These are phyloP conservation scores for Neopestalotiopsis clavispora DNA, from an alignment of 2,329 filamentous ascomycete species.

Conservation along the genomic window DNA sequence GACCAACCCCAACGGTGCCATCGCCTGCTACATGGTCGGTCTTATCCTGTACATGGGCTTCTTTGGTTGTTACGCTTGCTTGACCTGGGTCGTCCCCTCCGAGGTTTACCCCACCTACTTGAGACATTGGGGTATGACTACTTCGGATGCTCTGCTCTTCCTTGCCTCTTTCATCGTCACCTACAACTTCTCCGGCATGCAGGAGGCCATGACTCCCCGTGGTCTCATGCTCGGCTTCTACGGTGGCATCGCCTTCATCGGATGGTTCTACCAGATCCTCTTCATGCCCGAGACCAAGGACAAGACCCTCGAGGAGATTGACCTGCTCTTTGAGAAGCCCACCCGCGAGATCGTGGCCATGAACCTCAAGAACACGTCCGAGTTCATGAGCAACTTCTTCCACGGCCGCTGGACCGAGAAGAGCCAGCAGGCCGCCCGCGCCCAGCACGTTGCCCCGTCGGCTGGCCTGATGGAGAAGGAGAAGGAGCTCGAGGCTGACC, in stretches of 20 bases:
- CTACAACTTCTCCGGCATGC: slow-evolving; percentile 77
- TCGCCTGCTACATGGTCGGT: slow-evolving; percentile 70
- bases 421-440: neutral
- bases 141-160: slow-evolving; percentile 71
- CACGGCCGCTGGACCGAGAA: slow-evolving; percentile 20
- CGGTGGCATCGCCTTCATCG: slow-evolving; percentile 72
- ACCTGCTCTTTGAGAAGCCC: slow-evolving; percentile 67
- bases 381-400: slow-evolving; percentile 22
- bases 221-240: slow-evolving; percentile 74
- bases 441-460: neutral
- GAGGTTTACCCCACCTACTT: slow-evolving; percentile 78
- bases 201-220: slow-evolving; percentile 67
- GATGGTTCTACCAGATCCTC: slow-evolving; percentile 73
- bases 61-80: slow-evolving; percentile 68
- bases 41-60: slow-evolving; percentile 71
- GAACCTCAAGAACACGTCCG: slow-evolving; percentile 49
- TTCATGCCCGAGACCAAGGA: slow-evolving; percentile 81
- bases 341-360: slow-evolving; percentile 66
- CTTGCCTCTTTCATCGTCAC: slow-evolving; percentile 75
- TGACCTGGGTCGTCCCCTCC: slow-evolving; percentile 70
- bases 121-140: slow-evolving; percentile 75
- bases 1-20: slow-evolving; percentile 50
- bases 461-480: slow-evolving; percentile 7
- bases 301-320: slow-evolving; percentile 72
- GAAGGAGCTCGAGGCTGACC: slow-evolving; percentile 3